Evolutionary conservation across 208 protist genomes (phyloP).

Genomic region (Wallacemonas sp.): DNA sequence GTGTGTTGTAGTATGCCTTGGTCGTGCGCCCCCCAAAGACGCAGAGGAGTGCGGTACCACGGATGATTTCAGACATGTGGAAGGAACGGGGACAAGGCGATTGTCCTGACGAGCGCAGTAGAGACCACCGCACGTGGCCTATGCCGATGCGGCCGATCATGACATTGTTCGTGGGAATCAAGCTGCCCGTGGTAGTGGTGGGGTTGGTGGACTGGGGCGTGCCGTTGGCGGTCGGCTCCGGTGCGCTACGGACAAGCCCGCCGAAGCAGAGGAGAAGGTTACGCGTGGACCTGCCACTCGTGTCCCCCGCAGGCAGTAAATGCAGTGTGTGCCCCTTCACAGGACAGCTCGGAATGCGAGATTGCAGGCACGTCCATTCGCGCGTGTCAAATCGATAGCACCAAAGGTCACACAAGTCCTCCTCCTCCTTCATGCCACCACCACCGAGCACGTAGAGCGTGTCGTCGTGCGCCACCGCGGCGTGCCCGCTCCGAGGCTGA

Average conservation of each 20-base stretch:
- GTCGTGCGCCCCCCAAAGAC: conserved; percentile 58
- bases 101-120: conserved; percentile 36
- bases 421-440: conserved; percentile 21
- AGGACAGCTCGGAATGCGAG: conserved; percentile 23
- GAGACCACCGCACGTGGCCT: conserved; percentile 26
- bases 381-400: conserved; percentile 15
- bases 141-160: conserved; percentile 13
- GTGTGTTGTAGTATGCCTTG: background rate
- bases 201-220: no score
- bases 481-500: conserved; percentile 36
- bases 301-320: conserved; percentile 32
- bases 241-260: conserved; percentile 31
- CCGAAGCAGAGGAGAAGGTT: conserved; percentile 55
- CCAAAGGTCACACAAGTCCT: conserved; percentile 48
- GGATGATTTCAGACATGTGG: conserved; percentile 42
- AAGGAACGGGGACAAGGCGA: conserved; percentile 40
- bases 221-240: conserved; percentile 27
- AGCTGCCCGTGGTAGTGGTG: background rate
- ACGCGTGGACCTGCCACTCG: conserved; percentile 22
- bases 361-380: conserved; percentile 22
- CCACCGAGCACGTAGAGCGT: conserved; percentile 54
- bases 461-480: conserved; percentile 32
- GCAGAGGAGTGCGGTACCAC: conserved; percentile 40
- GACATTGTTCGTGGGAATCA: conserved; percentile 30
- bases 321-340: conserved; percentile 52